Conservation (phyloP, 371 early-diverging fungal species). For the Apophysomyces elegans region DNA sequence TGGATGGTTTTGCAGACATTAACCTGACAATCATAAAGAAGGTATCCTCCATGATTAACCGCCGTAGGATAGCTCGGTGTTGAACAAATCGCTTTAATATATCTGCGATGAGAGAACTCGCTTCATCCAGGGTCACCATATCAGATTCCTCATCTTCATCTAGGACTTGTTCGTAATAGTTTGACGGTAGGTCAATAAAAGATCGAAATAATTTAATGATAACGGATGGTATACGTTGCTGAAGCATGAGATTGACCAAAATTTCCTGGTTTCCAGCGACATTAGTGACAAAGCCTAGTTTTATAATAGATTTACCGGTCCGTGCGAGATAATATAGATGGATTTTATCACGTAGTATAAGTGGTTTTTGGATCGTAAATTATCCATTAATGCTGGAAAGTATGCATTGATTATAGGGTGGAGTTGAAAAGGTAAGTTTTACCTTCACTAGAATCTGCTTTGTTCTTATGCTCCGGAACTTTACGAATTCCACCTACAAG, state of each 20-base stretch:
- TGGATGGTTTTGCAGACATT: constrained; percentile 38
- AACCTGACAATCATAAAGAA: constrained; percentile 49
- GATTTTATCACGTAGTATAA: constrained; percentile 45
- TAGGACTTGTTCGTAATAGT: constrained; percentile 18
- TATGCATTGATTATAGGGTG: background rate
- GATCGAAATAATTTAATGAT: constrained; percentile 52
- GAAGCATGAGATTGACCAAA: constrained; percentile 40
- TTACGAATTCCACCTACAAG: constrained; percentile 46
- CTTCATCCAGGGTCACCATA: constrained; percentile 32
- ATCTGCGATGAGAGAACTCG: constrained; percentile 33
- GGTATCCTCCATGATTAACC: constrained; percentile 48
- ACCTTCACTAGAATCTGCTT: constrained; percentile 51
- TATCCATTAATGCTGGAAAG: constrained; percentile 44
- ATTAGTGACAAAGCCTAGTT: background rate
- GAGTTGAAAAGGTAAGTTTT: constrained; percentile 4
- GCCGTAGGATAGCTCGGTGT: constrained; percentile 36
- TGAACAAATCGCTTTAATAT: constrained; percentile 45
- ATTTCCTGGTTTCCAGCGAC: constrained; percentile 23
- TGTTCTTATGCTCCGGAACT: constrained; percentile 42
- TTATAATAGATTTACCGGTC: constrained; percentile 34
- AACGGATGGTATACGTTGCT: constrained; percentile 51
- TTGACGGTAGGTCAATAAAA: constrained; percentile 45
- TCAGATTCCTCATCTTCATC: constrained; percentile 13
- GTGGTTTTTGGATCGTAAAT: constrained; percentile 43
- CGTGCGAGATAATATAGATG: constrained; percentile 42